Evolutionary conservation across 768 basidiomycete species (phyloP).

Genomic region (Pisolithus tinctorius): DNA sequence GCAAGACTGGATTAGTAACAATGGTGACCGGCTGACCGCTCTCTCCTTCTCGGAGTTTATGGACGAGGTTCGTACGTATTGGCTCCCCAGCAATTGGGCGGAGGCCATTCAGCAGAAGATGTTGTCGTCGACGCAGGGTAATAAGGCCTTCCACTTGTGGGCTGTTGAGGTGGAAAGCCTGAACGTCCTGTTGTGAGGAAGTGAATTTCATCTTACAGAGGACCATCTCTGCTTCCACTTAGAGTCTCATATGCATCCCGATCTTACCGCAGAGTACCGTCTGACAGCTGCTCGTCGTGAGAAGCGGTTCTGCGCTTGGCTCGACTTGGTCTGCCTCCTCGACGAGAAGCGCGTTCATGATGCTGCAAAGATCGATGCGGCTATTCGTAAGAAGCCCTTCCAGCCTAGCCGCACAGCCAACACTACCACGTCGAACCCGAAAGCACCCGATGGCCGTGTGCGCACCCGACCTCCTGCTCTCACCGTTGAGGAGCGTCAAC

Average conservation of each 20-base stretch:
- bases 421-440: background rate
- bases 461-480: too few species aligned
- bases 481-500: too few species aligned
- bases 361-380: background rate
- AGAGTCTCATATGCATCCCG: slow-evolving; percentile 10
- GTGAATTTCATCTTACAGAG: slow-evolving; percentile 5
- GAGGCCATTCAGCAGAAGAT: background rate
- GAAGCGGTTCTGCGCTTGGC: background rate
- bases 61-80: background rate
- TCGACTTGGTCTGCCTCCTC: background rate
- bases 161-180: background rate
- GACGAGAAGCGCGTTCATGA: background rate
- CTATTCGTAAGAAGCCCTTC: background rate
- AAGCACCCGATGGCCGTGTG: background rate
- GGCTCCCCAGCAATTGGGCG: slow-evolving; percentile 9
- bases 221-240: slow-evolving; percentile 7
- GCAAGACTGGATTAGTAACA: too few species aligned
- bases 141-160: too few species aligned
- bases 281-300: too few species aligned
- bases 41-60: too few species aligned
- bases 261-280: background rate
- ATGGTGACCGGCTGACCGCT: fast-evolving
- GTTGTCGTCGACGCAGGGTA: background rate
- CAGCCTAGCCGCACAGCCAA: background rate
- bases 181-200: slow-evolving; percentile 12